phyloP scores from a whole-genome alignment of 495 filamentous ascomycete species.

The Aspergillus funiculosus region DNA sequence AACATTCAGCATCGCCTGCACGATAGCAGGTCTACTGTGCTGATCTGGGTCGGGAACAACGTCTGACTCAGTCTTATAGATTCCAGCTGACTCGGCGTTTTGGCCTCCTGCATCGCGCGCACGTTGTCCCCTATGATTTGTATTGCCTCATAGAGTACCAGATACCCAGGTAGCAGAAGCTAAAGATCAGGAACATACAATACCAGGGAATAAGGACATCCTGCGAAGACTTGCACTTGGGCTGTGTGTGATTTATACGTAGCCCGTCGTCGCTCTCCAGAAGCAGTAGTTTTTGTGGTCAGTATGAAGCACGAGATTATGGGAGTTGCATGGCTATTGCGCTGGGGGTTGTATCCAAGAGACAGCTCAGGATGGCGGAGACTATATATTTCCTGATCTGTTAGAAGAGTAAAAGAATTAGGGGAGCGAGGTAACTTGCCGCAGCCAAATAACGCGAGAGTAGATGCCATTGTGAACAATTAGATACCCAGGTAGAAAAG shows the following conservation, averaged over 20 bases:
- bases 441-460: conserved; percentile 29
- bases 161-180: too few relatives aligned
- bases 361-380: conserved; percentile 32
- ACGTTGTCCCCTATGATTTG: too few relatives aligned
- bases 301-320: conserved; percentile 20
- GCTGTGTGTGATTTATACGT: conserved; percentile 3
- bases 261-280: conserved; percentile 14
- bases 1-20: conserved; percentile 34
- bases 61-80: conserved; percentile 44
- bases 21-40: conserved; percentile 18
- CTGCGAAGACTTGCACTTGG: conserved; percentile 6
- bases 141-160: too few relatives aligned
- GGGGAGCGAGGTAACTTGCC: conserved; percentile 13
- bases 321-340: background rate
- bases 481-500: too few relatives aligned
- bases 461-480: conserved; percentile 7
- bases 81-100: conserved; percentile 57
- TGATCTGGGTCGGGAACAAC: too few relatives aligned
- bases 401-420: conserved; percentile 2
- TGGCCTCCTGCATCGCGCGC: conserved; percentile 30
- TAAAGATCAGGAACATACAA: too few relatives aligned
- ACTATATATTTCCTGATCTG: conserved; percentile 36
- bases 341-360: conserved; percentile 28
- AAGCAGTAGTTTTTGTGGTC: conserved; percentile 26
- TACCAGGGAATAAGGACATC: too few relatives aligned